Base-by-base conservation (phyloP, 306 rosid genomes). In the Ochetophila trinervis region DNA sequence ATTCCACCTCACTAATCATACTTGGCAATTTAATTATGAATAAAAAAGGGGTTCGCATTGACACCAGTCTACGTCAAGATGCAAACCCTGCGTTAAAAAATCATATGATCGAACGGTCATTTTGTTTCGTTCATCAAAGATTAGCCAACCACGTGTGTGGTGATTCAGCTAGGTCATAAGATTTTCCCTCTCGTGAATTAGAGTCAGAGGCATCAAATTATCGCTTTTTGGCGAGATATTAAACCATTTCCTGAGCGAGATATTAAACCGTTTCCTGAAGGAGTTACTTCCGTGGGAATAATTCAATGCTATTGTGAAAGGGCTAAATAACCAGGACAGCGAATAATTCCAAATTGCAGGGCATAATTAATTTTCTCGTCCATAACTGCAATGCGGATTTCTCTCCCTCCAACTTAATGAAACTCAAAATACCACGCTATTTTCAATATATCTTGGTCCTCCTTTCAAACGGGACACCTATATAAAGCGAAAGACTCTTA, bases 121-220 rank as follows among this genome's bases (percentile, higher is more conserved):
- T 60, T 23, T 15, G 55, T 66, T 60, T 24, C 6, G 6, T 52
- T 21, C 79, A 52, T 56, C 51, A 36, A 57, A 5, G 8, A 20
- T 4, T 47, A 51, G 3, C 79, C 69, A 22, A 3, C 62, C 84
- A 84, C 96, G 85, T 84, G 84, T 67, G 53, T 36, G 74, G 66
- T 27, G 18, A 63, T 4, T 0, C 27, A 1, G 9, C 34, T 16
- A 49, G 34, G 1, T 40, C 3, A 35, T 5, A 17, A 10, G 60
- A 44, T 34, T 22, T 72, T 30, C 15, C 2, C 16, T 10, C 61
- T 18, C 66, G 55, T 57, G 70, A 67, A 27, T 13, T 8, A 21
- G 19, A n/a, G n/a, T n/a, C 7, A 19, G n/a, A 18, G 24, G 44
- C 52, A 2, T 36, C 65, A 12, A 7, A 19, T n/a, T 15, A 35